Evolutionary conservation across 1,284 basidiomycete species (phyloP).

Genomic region (Cryptococcus neoformans): DNA sequence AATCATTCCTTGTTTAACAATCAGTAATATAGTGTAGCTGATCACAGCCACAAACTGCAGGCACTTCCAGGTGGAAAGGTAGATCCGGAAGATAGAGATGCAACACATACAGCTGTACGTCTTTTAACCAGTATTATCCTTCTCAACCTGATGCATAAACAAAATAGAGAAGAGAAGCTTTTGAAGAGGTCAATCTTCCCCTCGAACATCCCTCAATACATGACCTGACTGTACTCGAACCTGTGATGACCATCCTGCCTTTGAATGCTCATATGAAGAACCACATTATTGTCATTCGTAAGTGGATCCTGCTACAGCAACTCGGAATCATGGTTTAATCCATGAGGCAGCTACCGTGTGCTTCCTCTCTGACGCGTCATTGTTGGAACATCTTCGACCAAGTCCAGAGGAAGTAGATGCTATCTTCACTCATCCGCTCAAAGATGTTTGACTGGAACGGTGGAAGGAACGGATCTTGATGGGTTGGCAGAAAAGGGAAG

Average conservation of each 20-base stretch:
- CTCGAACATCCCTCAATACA: slow-evolving; percentile 58
- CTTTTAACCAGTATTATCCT: not conserved
- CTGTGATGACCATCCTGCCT: slow-evolving; percentile 73
- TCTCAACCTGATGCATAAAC: not conserved
- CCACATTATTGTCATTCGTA: slow-evolving; percentile 49
- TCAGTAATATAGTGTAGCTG: not conserved
- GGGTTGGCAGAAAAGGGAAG: slow-evolving; percentile 58
- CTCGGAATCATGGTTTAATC: not conserved
- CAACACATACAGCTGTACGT: slow-evolving; percentile 69
- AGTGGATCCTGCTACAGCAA: slow-evolving; percentile 3
- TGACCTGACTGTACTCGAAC: slow-evolving; percentile 63
- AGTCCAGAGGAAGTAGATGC: slow-evolving; percentile 66
- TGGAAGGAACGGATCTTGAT: slow-evolving; percentile 45
- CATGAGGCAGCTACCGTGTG: slow-evolving; percentile 65
- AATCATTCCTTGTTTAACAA: not conserved
- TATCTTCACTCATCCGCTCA: slow-evolving; percentile 75
- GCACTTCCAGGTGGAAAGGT: slow-evolving; percentile 79
- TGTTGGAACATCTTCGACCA: slow-evolving; percentile 58
- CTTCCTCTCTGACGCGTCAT: slow-evolving; percentile 57
- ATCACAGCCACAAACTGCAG: slow-evolving; percentile 7
- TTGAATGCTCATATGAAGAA: slow-evolving; percentile 42
- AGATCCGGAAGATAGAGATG: slow-evolving; percentile 63
- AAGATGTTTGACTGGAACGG: slow-evolving; percentile 61
- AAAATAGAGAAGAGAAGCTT: slow-evolving; percentile 68
- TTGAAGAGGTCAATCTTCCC: slow-evolving; percentile 74